These are phyloP conservation scores for Rhizophagus clarus DNA, from an alignment of 192 early-diverging fungal species.

Conservation along the genomic window DNA sequence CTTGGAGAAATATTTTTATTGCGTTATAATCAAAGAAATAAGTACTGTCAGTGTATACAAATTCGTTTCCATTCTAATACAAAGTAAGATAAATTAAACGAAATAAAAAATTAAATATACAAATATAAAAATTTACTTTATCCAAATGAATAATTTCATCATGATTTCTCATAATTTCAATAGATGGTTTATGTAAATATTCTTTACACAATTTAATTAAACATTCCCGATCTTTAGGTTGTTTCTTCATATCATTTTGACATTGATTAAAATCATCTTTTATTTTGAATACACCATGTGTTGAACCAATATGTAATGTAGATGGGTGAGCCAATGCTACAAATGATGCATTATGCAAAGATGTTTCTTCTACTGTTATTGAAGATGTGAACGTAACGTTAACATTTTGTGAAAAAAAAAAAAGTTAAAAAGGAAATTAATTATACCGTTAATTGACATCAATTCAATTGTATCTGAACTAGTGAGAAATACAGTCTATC, in stretches of 20 bases:
- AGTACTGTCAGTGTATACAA: constrained; percentile 46
- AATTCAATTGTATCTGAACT: constrained; percentile 22
- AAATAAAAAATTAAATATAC: not conserved
- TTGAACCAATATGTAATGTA: constrained; percentile 38
- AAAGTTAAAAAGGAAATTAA: not conserved
- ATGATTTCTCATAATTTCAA: constrained; percentile 29
- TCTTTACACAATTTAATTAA: constrained; percentile 33
- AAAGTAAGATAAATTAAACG: not conserved
- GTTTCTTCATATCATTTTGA: constrained; percentile 8
- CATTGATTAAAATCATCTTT: constrained; percentile 30
- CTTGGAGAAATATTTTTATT: constrained; percentile 34
- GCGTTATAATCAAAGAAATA: constrained; percentile 48
- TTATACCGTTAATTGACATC: not conserved
- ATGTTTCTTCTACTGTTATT: not conserved
- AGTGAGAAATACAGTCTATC: constrained; percentile 27
- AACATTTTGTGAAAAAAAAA: not conserved
- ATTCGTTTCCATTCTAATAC: not conserved
- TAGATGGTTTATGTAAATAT: constrained; percentile 45
- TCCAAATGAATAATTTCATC: constrained; percentile 18
- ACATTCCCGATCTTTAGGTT: constrained; percentile 30
- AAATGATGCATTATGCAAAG: constrained; percentile 31
- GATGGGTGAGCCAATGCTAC: constrained; percentile 47
- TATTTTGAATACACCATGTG: constrained; percentile 46
- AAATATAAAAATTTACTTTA: not conserved
- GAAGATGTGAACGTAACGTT: not conserved